These are phyloP conservation scores for Syzygium aqueum DNA, from an alignment of 345 rosid species.

Conservation along the genomic window DNA sequence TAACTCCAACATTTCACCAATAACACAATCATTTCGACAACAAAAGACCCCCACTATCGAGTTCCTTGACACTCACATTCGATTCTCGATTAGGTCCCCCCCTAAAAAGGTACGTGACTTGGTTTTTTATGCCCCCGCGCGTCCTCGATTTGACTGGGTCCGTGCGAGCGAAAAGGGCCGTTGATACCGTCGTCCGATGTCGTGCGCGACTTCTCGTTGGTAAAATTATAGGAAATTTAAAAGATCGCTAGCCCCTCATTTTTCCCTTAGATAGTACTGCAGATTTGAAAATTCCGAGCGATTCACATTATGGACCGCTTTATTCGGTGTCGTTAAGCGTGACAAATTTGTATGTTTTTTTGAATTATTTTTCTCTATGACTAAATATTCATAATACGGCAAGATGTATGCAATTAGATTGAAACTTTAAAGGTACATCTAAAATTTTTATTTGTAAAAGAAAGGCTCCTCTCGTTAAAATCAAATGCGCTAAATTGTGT, in stretches of 20 bases:
- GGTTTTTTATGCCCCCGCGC: neutral
- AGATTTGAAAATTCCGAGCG: neutral
- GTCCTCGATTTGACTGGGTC: neutral
- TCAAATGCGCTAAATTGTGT: too few species aligned
- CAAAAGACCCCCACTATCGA: neutral
- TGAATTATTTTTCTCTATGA: too few species aligned
- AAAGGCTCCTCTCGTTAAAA: too few species aligned
- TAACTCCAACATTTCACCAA: slow-evolving; percentile 13
- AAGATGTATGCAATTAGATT: too few species aligned
- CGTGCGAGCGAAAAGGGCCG: fast-evolving
- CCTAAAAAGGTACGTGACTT: neutral
- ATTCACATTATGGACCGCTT: neutral
- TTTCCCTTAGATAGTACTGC: neutral
- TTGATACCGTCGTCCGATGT: fast-evolving
- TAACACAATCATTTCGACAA: neutral
- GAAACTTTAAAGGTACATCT: too few species aligned
- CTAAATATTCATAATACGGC: too few species aligned
- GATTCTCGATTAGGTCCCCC: neutral
- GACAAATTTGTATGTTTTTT: neutral
- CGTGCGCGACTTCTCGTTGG: neutral
- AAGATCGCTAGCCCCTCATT: neutral
- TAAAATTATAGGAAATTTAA: neutral
- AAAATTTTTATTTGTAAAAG: too few species aligned
- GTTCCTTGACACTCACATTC: neutral
- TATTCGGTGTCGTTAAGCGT: neutral